Evolutionary conservation across 2,329 filamentous ascomycete genomes (phyloP).

Genomic region (Neophaeococcomyces mojaviensis): DNA sequence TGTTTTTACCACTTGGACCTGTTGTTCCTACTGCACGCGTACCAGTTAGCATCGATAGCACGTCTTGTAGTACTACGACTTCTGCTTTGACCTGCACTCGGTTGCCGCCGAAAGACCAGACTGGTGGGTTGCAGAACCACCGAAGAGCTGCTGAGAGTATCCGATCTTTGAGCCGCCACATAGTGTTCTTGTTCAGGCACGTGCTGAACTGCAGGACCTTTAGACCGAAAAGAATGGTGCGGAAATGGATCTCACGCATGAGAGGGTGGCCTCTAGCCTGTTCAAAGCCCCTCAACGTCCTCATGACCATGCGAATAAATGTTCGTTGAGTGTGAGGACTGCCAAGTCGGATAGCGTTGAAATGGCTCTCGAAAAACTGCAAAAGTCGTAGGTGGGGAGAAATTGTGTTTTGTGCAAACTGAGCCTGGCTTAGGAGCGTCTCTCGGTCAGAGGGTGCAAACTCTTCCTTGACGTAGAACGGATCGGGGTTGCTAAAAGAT

Average conservation of each 20-base stretch:
- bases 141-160: slow-evolving; percentile 76
- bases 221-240: slow-evolving; percentile 74
- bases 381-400: slow-evolving; percentile 78
- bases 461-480: slow-evolving; percentile 85
- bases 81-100: slow-evolving; percentile 90
- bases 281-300: slow-evolving; percentile 68
- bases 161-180: slow-evolving; percentile 81
- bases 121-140: slow-evolving; percentile 79
- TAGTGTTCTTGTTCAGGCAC: slow-evolving; percentile 53
- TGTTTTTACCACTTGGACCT: slow-evolving; percentile 49
- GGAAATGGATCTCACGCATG: slow-evolving; percentile 84
- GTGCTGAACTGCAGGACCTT: slow-evolving; percentile 68
- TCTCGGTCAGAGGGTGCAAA: slow-evolving; percentile 85
- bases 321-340: slow-evolving; percentile 73
- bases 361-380: slow-evolving; percentile 89
- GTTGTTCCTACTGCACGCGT: slow-evolving; percentile 53
- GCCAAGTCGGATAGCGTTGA: slow-evolving; percentile 82
- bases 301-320: slow-evolving; percentile 71
- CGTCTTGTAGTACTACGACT: slow-evolving; percentile 69
- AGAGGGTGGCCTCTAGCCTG: slow-evolving; percentile 71
- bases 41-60: slow-evolving; percentile 58
- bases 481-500: slow-evolving; percentile 65
- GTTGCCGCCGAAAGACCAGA: slow-evolving; percentile 94
- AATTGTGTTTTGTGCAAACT: slow-evolving; percentile 71
- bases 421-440: slow-evolving; percentile 64